Evolutionary conservation across 768 basidiomycete species (phyloP), one percentile per base, ranked within the genome.

Genomic region (Termitomyces heimii): DNA sequence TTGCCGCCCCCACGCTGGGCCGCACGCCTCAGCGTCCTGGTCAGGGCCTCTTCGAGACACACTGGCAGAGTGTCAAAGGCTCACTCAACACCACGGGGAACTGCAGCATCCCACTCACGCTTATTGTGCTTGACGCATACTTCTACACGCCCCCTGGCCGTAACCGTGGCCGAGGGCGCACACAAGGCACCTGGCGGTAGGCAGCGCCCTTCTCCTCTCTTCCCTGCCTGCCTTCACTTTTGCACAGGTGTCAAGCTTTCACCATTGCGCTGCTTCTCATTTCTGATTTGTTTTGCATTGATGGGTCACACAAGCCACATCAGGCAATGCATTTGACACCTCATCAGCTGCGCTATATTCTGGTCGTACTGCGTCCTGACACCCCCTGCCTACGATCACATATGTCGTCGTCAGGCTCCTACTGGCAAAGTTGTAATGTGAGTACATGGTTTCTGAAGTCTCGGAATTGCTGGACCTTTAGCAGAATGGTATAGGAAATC

Each of bases 81-180:
- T 86, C 91, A 0, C 70, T 94, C 50, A 76, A 73, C 2, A 72
- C 75, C 13, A 84, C 87, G 1, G 91, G 93, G 1, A 83, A 79
- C 58, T 92, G 91, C 59, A 86, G 88, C 10, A 87, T 98, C 59
- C 96, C 95, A 0, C 66, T 98, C 29, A 98, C 95, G 2, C 75
- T 97, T 24, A 79, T 98, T 55, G 93, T 97, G 7, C 85, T 98
- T 42, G 95, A 95, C 12, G 94, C 90, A 14, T 98, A 95, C 76
- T 96, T 96, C 72, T 88, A 85, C 0, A 74, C 77, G 5, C 71
- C 73, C 16, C 20, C 34, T 10, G n/a, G n/a, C n/a, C n/a, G n/a
- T n/a, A n/a, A n/a, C n/a, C n/a, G n/a, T n/a, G n/a, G n/a, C n/a
- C n/a, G n/a, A n/a, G n/a, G n/a, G n/a, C n/a, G n/a, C n/a, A n/a